These are phyloP conservation scores for Physcomitrellopsis africana DNA, from an alignment of 225 moss, liverwort and hornwort species.

Conservation along the genomic window DNA sequence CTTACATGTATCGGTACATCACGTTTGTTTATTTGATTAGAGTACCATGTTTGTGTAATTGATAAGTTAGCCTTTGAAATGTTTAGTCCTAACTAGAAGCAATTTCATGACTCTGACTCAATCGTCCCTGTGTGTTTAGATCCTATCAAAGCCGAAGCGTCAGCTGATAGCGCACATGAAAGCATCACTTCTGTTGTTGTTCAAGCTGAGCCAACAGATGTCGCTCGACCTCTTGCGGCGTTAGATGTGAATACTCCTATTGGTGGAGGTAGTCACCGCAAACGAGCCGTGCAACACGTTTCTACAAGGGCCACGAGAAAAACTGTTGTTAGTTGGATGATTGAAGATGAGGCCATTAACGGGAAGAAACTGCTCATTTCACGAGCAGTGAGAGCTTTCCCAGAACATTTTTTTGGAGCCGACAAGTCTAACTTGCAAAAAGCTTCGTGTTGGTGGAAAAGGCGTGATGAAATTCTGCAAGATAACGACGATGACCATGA, in stretches of 20 bases:
- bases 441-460: slow-evolving; percentile 58
- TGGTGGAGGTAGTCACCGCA: slow-evolving; percentile 38
- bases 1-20: background rate
- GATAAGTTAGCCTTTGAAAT: too few species aligned
- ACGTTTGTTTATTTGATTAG: background rate
- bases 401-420: slow-evolving; percentile 53
- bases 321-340: slow-evolving; percentile 55
- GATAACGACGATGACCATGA: slow-evolving; percentile 43
- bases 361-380: slow-evolving; percentile 53
- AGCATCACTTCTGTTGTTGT: background rate
- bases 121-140: slow-evolving; percentile 28
- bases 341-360: slow-evolving; percentile 45
- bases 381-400: slow-evolving; percentile 57
- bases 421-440: slow-evolving; percentile 58
- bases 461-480: slow-evolving; percentile 43
- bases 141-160: slow-evolving; percentile 18
- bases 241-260: slow-evolving; percentile 40
- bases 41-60: too few species aligned
- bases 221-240: background rate
- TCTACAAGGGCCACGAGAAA: slow-evolving; percentile 49
- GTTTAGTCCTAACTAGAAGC: too few species aligned
- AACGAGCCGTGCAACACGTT: slow-evolving; percentile 60
- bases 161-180: background rate
- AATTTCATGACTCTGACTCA: background rate
- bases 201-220: slow-evolving; percentile 18